These are phyloP conservation scores for Petunia secreta DNA, from an alignment of 257 asterid species.

Conservation along the genomic window DNA sequence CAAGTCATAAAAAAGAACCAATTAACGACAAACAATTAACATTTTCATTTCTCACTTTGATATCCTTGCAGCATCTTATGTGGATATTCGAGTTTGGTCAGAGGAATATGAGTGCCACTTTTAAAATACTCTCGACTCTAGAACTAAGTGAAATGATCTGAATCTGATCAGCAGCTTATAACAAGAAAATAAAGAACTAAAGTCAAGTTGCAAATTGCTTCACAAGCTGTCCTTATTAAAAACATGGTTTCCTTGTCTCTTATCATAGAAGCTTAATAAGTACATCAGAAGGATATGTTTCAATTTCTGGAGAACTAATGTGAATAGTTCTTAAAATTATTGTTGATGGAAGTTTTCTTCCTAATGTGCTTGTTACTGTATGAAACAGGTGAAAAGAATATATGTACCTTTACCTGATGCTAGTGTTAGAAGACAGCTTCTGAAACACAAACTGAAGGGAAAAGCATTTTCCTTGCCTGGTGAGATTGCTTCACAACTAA, in stretches of 20 bases:
- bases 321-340: not conserved
- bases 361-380: slow-evolving; percentile 23
- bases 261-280: not conserved
- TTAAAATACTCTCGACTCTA: not conserved
- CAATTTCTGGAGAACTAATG: slow-evolving; percentile 7
- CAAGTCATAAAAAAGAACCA: not conserved
- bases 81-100: slow-evolving; percentile 2
- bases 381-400: slow-evolving; percentile 87
- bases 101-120: not conserved
- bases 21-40: not conserved
- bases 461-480: slow-evolving; percentile 87
- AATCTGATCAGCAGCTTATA: slow-evolving; percentile 1
- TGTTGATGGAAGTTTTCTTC: not conserved
- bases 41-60: not conserved
- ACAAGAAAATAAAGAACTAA: not conserved
- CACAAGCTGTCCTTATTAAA: not conserved
- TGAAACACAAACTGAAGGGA: slow-evolving; percentile 90
- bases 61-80: slow-evolving; percentile 15
- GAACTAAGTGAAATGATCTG: slow-evolving; percentile 8
- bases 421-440: slow-evolving; percentile 75
- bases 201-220: not conserved
- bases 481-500: slow-evolving; percentile 41
- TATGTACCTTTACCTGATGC: slow-evolving; percentile 96
- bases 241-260: not conserved
- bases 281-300: not conserved